Evolutionary conservation across 805 yeast species (phyloP).

Genomic region (Candida peoriensis): DNA sequence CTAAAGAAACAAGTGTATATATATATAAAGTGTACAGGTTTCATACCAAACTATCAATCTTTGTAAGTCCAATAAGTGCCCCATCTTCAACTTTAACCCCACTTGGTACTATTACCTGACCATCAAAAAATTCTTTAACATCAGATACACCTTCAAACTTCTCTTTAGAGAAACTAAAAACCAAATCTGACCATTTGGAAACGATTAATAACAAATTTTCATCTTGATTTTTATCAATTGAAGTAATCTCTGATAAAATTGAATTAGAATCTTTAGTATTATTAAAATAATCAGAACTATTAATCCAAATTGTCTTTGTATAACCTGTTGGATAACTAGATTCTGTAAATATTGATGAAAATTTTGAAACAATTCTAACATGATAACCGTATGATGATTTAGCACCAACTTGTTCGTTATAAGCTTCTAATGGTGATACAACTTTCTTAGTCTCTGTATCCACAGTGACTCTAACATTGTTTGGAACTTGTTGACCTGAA

Average conservation of each 20-base stretch:
- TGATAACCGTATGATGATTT: slow-evolving; percentile 65
- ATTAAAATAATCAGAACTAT: slow-evolving; percentile 60
- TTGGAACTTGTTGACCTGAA: slow-evolving; percentile 57
- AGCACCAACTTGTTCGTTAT: slow-evolving; percentile 54
- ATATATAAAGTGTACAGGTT: no score
- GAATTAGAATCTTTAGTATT: slow-evolving; percentile 22
- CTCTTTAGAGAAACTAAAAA: slow-evolving; percentile 48
- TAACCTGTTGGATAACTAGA: slow-evolving; percentile 64
- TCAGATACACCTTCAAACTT: slow-evolving; percentile 47
- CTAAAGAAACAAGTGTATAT: no score
- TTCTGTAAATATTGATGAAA: slow-evolving; percentile 67
- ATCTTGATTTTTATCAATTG: slow-evolving; percentile 18
- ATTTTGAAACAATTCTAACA: slow-evolving; percentile 59
- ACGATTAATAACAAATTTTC: slow-evolving; percentile 46
- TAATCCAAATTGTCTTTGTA: slow-evolving; percentile 56
- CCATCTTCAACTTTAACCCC: slow-evolving; percentile 70
- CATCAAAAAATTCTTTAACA: slow-evolving; percentile 67
- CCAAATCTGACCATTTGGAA: slow-evolving; percentile 58
- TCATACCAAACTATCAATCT: slow-evolving; percentile 10
- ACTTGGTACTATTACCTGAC: slow-evolving; percentile 45
- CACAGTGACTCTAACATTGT: slow-evolving; percentile 76
- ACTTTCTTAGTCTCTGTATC: slow-evolving; percentile 56
- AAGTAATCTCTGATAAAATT: slow-evolving; percentile 20
- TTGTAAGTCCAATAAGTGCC: slow-evolving; percentile 51
- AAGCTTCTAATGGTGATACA: slow-evolving; percentile 69